Conservation (phyloP, 2,329 filamentous ascomycete genomes). For the Pestalotiopsis fici region DNA sequence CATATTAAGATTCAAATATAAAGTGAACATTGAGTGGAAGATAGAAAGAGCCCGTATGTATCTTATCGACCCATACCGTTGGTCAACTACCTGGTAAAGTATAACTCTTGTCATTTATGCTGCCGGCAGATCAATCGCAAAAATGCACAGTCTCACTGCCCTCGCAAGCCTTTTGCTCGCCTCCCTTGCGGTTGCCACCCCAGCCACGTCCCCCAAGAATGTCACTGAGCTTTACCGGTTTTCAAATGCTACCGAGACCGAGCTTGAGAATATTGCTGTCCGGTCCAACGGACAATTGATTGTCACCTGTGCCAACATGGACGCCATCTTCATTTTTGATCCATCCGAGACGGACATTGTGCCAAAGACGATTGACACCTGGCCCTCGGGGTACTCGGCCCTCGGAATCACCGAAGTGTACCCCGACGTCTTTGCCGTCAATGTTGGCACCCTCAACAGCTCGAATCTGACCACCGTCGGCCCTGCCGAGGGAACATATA, state of each 20-base stretch:
- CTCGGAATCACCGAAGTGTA: not conserved
- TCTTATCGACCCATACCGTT: not conserved
- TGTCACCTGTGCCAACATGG: not conserved
- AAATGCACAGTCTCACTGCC: not conserved
- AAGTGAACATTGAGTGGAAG: not conserved
- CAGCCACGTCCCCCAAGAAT: not conserved
- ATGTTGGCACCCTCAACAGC: not conserved
- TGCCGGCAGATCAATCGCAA: not conserved
- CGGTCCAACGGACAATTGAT: not conserved
- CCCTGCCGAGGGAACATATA: not conserved
- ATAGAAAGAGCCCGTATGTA: not conserved
- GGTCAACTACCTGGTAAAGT: no score
- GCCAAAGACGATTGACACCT: not conserved
- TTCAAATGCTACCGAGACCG: not conserved
- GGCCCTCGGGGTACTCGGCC: not conserved
- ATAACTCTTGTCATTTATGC: no score
- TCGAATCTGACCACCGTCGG: not conserved
- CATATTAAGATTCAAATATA: not conserved
- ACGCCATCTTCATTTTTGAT: not conserved
- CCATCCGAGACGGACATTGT: not conserved
- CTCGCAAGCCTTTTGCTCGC: not conserved
- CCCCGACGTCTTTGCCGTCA: not conserved
- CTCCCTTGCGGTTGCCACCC: not conserved
- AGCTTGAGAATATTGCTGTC: not conserved
- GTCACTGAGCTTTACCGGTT: not conserved